Evolutionary conservation across 179 eudicot species (phyloP), one percentile per base, ranked within the genome.

Genomic region (Silene coronaria): DNA sequence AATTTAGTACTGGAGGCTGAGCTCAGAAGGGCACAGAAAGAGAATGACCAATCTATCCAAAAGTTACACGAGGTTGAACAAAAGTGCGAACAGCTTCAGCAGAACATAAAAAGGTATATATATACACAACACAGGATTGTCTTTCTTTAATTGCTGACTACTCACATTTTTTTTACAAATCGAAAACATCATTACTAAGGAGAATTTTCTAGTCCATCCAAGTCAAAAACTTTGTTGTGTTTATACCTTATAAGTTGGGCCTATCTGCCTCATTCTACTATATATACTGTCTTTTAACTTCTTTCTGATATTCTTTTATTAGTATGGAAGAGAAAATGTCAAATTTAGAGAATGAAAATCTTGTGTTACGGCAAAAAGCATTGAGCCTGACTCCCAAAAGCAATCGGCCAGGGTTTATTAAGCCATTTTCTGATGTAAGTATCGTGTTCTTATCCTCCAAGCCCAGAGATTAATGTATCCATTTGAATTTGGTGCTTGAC

Each of bases 241-340:
- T 17, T 36, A 36, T 30, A 22, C 23, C 23, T 11, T 17, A 36
- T 26, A 46, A 42, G 0, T 16, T 28, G 30, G 63, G 30, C 68
- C 5, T 72, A n/a, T 48, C 30, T 72, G n/a, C 74, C 67, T 75
- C 19, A 30, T 27, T 27, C 10, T 62, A 57, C 28, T 13, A 36
- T 26, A 42, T 67, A 28, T 4, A 30, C 24, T 70, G n/a, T 34
- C 2, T 61, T 71, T 4, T 51, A 48, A 30, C 23, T 28, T n/a
- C n/a, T 57, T 32, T 30, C 13, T 72, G 48, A 60, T 5, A 36
- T 67, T 73, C 7, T 45, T 11, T 24, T 61, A 77, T 73, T 74
- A 96, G 99, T 80, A 64, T 93, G 89, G 96, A 91, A 77, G 99
- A 89, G 81, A 96, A 91, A 82, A 80, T 88, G 76, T 86, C 89